phyloP scores from a whole-genome alignment of 73 alveolate species.

The Stentor coeruleus region DNA sequence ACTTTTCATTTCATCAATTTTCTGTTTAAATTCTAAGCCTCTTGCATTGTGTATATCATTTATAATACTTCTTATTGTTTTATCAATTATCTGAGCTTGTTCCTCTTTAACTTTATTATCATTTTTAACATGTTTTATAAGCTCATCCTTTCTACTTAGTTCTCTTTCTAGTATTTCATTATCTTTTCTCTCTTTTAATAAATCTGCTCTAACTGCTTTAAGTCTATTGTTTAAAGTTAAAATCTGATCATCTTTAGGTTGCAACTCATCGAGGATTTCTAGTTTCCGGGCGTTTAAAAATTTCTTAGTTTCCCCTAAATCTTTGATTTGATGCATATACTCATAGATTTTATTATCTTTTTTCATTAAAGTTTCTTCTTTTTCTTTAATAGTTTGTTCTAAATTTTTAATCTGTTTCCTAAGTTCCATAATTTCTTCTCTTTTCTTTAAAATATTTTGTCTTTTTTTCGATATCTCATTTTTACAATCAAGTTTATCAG shows the following conservation, averaged over 20 bases:
- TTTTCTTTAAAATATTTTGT: conserved; percentile 37
- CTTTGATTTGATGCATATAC: conserved; percentile 78
- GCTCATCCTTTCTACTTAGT: conserved; percentile 57
- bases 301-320: conserved; percentile 73
- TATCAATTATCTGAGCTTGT: conserved; percentile 63
- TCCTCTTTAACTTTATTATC: conserved; percentile 59
- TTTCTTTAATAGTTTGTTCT: conserved; percentile 61
- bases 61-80: conserved; percentile 57
- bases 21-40: conserved; percentile 66
- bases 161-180: conserved; percentile 61
- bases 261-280: conserved; percentile 75
- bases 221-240: conserved; percentile 66
- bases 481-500: conserved; percentile 33
- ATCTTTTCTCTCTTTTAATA: conserved; percentile 7
- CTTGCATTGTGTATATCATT: conserved; percentile 69
- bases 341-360: conserved; percentile 76
- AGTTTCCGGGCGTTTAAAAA: conserved; percentile 72
- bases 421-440: conserved; percentile 54
- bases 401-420: conserved; percentile 57
- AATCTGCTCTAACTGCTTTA: conserved; percentile 34
- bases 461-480: conserved; percentile 40
- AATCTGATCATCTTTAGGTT: conserved; percentile 83
- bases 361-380: conserved; percentile 63
- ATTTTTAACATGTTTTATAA: conserved; percentile 53
- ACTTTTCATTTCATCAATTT: conserved; percentile 68